Percentiles rank a stretch among this genome's conserved stretches.
phyloP scores from a whole-genome alignment of 2,329 filamentous ascomycete genomes.

The Colletotrichum tanaceti region DNA sequence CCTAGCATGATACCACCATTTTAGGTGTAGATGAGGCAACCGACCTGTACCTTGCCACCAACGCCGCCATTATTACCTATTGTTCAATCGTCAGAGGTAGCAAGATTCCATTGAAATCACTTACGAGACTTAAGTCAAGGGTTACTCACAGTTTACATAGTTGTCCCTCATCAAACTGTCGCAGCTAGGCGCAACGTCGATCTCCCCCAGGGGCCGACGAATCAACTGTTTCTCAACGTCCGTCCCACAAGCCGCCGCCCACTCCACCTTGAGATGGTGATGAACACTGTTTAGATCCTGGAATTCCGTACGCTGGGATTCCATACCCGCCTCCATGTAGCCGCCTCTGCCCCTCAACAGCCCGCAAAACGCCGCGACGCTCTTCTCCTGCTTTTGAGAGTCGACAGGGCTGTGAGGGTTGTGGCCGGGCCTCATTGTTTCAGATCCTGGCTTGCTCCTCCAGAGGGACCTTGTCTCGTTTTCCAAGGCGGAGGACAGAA shows the following conservation, averaged over 20 bases:
- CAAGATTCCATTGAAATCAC: too few relatives aligned
- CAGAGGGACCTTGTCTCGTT: background rate
- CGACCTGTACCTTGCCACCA: slow-evolving; percentile 2
- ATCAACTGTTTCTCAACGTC: background rate
- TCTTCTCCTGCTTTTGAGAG: slow-evolving; percentile 6
- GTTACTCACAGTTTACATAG: background rate
- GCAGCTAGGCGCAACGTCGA: background rate
- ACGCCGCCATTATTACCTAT: slow-evolving; percentile 8
- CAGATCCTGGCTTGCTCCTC: background rate
- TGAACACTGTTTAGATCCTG: background rate
- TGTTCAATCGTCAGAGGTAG: background rate
- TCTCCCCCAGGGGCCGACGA: background rate
- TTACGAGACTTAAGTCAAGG: background rate
- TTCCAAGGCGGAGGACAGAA: too few relatives aligned
- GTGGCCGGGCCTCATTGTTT: background rate
- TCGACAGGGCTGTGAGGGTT: slow-evolving; percentile 1
- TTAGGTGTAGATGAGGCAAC: slow-evolving; percentile 11
- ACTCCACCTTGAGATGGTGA: slow-evolving; percentile 5
- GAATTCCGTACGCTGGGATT: slow-evolving; percentile 5
- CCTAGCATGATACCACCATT: slow-evolving; percentile 3
- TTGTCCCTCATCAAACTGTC: slow-evolving; percentile 4
- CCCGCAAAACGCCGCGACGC: background rate
- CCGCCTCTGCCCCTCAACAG: background rate
- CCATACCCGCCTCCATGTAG: background rate
- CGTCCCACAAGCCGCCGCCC: background rate